Conservation (phyloP, 306 rosid species). For the Coriaria nepalensis region DNA sequence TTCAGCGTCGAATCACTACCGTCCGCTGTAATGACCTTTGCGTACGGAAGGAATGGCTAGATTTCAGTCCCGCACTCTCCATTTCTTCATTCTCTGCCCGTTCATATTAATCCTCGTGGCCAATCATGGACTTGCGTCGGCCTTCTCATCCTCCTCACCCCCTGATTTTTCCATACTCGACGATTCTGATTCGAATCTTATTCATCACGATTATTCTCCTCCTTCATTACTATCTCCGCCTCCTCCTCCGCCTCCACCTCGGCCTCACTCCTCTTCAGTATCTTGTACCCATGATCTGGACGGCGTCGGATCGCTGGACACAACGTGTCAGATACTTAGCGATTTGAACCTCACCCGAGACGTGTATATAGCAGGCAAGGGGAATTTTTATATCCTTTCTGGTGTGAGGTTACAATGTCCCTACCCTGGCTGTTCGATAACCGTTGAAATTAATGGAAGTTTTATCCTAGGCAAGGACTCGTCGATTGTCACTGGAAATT, state of each 20-base stretch:
- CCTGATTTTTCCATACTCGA: conserved; percentile 36
- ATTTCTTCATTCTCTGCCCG: conserved; percentile 19
- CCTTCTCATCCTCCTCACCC: conserved; percentile 21
- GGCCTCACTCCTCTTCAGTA: conserved; percentile 86
- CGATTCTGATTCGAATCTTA: conserved; percentile 51
- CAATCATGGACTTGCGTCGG: conserved; percentile 12
- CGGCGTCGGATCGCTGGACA: conserved; percentile 77
- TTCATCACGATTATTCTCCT: conserved; percentile 92
- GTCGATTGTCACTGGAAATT: conserved; percentile 64
- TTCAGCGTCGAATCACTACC: conserved; percentile 18
- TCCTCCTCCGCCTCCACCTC: conserved; percentile 97
- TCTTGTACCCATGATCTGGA: conserved; percentile 81
- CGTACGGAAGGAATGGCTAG: conserved; percentile 69
- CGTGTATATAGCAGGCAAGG: conserved; percentile 94
- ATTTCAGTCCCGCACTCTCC: conserved; percentile 36
- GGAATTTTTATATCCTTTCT: conserved; percentile 82
- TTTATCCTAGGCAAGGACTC: conserved; percentile 69
- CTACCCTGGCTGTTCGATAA: conserved; percentile 58
- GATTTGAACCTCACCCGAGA: conserved; percentile 79
- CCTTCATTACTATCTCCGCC: too few relatives aligned
- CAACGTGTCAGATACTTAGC: conserved; percentile 65
- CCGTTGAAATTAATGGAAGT: conserved; percentile 74
- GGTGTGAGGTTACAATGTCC: conserved; percentile 72
- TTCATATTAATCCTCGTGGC: conserved; percentile 16
- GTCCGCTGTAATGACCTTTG: conserved; percentile 59